A percentile compares a stretch with the other conserved stretches of the same genome.
Evolutionary conservation across 129 eudicot genomes (phyloP).

Genomic region (Flaveria brownii): DNA sequence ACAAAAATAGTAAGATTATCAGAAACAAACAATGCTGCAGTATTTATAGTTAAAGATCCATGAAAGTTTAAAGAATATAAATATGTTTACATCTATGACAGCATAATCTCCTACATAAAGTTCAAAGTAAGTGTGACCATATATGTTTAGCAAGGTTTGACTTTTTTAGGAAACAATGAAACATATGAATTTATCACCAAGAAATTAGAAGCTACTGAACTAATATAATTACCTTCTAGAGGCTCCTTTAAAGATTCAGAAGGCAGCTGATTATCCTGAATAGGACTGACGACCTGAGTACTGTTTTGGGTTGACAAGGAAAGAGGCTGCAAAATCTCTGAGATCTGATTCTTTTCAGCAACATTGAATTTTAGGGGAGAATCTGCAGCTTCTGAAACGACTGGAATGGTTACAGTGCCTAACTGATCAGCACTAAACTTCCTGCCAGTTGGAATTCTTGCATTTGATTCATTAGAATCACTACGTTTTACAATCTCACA

Average conservation of each 20-base stretch:
- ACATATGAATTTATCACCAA: neutral
- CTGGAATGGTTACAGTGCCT: constrained; percentile 26
- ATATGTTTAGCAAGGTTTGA: constrained; percentile 7
- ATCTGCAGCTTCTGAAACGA: constrained; percentile 24
- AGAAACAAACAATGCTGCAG: constrained; percentile 2
- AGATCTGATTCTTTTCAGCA: constrained; percentile 23
- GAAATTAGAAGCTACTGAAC: constrained; percentile 4
- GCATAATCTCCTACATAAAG: neutral
- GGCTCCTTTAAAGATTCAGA: constrained; percentile 23
- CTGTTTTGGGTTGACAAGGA: constrained; percentile 22
- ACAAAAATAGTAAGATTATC: neutral
- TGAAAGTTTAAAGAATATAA: neutral
- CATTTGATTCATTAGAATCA: constrained; percentile 27
- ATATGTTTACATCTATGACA: neutral
- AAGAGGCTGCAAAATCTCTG: constrained; percentile 31
- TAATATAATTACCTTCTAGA: constrained; percentile 41
- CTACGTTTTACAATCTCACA: constrained; percentile 41
- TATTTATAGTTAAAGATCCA: neutral
- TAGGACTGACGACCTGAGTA: constrained; percentile 17
- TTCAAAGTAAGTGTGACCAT: neutral
- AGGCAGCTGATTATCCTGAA: constrained; percentile 27
- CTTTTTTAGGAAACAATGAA: neutral
- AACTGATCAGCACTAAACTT: constrained; percentile 29
- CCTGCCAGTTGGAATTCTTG: constrained; percentile 23
- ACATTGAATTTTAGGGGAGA: constrained; percentile 13